Evolutionary conservation across 108 stramenopile species (phyloP).

Genomic region (Conticribra guillardii): DNA sequence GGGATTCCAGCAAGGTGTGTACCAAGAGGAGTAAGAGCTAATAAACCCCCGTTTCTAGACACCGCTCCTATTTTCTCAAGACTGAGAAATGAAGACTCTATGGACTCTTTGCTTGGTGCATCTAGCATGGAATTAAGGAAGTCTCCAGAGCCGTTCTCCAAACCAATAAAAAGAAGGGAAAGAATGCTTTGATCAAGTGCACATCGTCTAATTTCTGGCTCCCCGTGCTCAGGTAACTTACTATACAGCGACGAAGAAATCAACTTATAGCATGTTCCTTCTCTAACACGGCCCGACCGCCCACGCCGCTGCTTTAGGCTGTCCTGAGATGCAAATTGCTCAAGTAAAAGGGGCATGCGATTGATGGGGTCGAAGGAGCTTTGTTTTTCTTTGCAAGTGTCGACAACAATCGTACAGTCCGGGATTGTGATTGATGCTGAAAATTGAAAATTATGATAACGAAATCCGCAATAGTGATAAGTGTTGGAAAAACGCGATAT

Average conservation of each 20-base stretch:
- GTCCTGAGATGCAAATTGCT: slow-evolving; percentile 80
- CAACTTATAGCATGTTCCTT: slow-evolving; percentile 87
- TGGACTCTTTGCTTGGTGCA: slow-evolving; percentile 64
- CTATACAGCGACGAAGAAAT: slow-evolving; percentile 61
- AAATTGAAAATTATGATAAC: no score
- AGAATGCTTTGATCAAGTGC: slow-evolving; percentile 86
- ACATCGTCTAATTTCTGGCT: slow-evolving; percentile 81
- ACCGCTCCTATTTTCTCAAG: slow-evolving; percentile 72
- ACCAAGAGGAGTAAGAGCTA: slow-evolving; percentile 73
- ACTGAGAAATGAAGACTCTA: slow-evolving; percentile 63
- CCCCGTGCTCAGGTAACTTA: slow-evolving; percentile 67
- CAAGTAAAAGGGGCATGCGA: slow-evolving; percentile 87
- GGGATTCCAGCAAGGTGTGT: slow-evolving; percentile 86
- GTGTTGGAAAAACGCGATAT: no score
- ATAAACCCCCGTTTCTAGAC: slow-evolving; percentile 18
- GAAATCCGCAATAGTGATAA: no score
- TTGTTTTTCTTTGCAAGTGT: slow-evolving; percentile 87
- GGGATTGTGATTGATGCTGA: slow-evolving; percentile 90
- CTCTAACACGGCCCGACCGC: slow-evolving; percentile 82
- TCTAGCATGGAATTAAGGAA: slow-evolving; percentile 72
- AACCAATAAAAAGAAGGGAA: slow-evolving; percentile 79
- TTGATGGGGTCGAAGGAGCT: slow-evolving; percentile 84
- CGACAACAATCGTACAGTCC: slow-evolving; percentile 90
- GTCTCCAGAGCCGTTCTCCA: slow-evolving; percentile 68
- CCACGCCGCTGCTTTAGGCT: slow-evolving; percentile 83